Evolutionary conservation across 2,329 filamentous ascomycete species (phyloP), one percentile per base, ranked within the genome.

Genomic region (Lecanicillium sp.): DNA sequence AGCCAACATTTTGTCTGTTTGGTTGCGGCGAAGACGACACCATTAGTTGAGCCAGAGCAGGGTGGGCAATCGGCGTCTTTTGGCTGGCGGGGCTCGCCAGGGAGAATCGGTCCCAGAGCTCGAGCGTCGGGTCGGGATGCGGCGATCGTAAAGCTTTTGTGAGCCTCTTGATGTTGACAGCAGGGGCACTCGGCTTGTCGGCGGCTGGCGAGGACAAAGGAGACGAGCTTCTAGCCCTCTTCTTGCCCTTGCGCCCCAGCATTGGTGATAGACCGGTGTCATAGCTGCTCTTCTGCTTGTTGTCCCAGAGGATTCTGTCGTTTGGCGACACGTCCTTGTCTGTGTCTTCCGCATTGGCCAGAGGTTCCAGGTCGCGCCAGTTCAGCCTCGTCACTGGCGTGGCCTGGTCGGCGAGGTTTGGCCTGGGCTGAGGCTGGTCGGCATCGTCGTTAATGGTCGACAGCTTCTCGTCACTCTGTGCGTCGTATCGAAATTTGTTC

Each of bases 31-130:
- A 88, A 4, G 83, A 87, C 0, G 84, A 86, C 2, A 83, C 73
- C 68, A 86, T 79, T 21, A 88, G 68, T 48, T 86, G 78, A 41
- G 79, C 77, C 20, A 87, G 69, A 14, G 75, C 68, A 32, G 79
- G 78, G 55, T 80, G 81, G 35, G 70, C 64, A 36, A 73, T 63
- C 64, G 44, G 66, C 55, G 52, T 73, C 64, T 12, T 70, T 61
- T 45, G 66, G 64, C 52, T 74, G 69, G 58, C 72, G 21, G 54
- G 52, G 67, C 46, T 60, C 30, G 60, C 64, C 14, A 80, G 65
- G 30, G 84, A 78, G 60, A 87, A 89, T 44, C 84, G 81, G 56
- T 86, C 86, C 87, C 87, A 91, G 2, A 90, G 66, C 54, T 90
- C 85, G 26, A 84, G 66, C 2, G 84, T 85, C 30, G 87, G 84